A percentile compares a stretch with the other conserved stretches of the same genome.
phyloP scores from a whole-genome alignment of 2,329 filamentous ascomycete genomes.

The Graphiopsis chlorocephala region DNA sequence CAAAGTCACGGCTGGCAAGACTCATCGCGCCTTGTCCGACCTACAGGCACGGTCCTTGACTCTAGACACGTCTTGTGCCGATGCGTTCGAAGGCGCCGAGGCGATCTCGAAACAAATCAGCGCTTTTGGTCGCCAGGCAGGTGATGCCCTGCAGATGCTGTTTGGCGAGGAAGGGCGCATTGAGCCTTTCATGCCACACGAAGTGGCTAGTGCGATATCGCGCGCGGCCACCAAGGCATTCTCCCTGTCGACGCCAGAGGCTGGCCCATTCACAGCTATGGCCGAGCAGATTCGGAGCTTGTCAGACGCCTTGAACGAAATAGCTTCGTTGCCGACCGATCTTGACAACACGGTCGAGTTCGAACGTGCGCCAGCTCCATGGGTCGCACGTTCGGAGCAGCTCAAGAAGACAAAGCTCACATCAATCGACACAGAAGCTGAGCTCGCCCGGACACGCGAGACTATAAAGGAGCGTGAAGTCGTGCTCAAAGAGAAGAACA shows the following conservation, averaged over 20 bases:
- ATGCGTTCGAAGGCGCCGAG: conserved; percentile 70
- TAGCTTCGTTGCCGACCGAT: conserved; percentile 59
- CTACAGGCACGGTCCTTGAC: conserved; percentile 73
- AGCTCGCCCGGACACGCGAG: conserved; percentile 75
- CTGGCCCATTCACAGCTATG: conserved; percentile 69
- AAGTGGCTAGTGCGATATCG: conserved; percentile 64
- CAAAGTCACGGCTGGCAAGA: conserved; percentile 80
- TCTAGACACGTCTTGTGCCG: conserved; percentile 63
- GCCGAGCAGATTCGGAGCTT: conserved; percentile 64
- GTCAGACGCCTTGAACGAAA: conserved; percentile 63
- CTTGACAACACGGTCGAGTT: conserved; percentile 53
- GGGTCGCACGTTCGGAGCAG: conserved; percentile 77
- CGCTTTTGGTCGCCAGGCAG: conserved; percentile 64
- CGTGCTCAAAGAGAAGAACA: conserved; percentile 56
- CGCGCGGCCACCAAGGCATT: conserved; percentile 54
- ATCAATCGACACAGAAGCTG: conserved; percentile 79
- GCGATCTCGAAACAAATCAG: conserved; percentile 63
- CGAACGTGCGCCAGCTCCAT: conserved; percentile 72
- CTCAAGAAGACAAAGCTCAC: conserved; percentile 78
- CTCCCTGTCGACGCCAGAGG: conserved; percentile 52
- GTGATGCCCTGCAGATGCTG: conserved; percentile 62
- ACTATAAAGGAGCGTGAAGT: conserved; percentile 72
- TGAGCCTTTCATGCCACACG: conserved; percentile 64
- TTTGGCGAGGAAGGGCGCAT: conserved; percentile 69
- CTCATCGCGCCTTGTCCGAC: conserved; percentile 72